A percentile compares a stretch with the other conserved stretches of the same genome.
Conservation (phyloP, 345 rosid species). For the Boechera retrofracta region DNA sequence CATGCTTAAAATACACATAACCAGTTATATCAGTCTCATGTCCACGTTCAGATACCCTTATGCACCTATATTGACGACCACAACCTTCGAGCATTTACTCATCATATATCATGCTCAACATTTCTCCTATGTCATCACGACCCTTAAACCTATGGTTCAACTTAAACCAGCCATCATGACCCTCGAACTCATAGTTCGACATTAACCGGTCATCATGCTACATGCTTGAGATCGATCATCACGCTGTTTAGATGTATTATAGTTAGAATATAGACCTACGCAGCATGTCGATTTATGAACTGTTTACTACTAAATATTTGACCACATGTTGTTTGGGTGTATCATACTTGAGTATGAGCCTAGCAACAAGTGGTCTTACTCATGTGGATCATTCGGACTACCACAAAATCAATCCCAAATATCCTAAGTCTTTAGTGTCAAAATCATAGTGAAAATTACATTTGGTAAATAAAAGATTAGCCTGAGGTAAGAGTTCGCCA, state of each 20-base stretch:
- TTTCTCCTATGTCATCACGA: not conserved
- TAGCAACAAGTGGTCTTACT: too few species aligned
- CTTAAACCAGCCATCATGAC: not conserved
- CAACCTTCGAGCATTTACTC: not conserved
- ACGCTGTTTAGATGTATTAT: too few species aligned
- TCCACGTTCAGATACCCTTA: not conserved
- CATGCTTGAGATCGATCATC: too few species aligned
- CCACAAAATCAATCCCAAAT: too few species aligned
- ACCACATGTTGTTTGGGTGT: not conserved
- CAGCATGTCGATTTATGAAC: not conserved
- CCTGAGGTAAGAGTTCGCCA: not conserved
- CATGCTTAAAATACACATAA: too few species aligned
- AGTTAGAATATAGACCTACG: not conserved
- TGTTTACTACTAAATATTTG: not conserved
- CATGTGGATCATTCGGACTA: too few species aligned
- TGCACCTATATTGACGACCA: not conserved
- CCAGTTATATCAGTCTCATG: not conserved
- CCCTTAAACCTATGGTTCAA: not conserved
- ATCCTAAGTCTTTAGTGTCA: too few species aligned
- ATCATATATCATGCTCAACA: not conserved
- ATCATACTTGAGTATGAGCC: too few species aligned
- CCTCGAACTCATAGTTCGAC: not conserved
- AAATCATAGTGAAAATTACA: too few species aligned
- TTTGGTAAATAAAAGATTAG: not conserved
- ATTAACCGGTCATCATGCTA: not conserved